Percentiles rank a stretch among this genome's conserved stretches.
These are phyloP conservation scores for Quercus alba DNA, from an alignment of 306 rosid genomes.

Conservation along the genomic window DNA sequence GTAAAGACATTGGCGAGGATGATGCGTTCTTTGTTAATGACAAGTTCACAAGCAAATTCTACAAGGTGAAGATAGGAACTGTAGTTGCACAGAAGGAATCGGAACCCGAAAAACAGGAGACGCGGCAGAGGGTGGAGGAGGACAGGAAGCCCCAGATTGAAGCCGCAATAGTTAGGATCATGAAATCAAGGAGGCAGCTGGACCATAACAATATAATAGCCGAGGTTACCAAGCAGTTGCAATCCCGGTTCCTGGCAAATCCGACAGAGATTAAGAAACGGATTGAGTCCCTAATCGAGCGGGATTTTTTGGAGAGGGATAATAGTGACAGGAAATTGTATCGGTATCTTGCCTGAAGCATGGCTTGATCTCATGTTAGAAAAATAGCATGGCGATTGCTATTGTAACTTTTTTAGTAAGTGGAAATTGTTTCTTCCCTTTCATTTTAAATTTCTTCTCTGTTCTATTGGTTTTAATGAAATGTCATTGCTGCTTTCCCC, in stretches of 20 bases:
- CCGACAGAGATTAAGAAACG: constrained; percentile 78
- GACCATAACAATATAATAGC: constrained; percentile 81
- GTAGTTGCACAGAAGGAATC: constrained; percentile 83
- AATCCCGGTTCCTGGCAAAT: constrained; percentile 64
- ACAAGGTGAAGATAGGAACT: constrained; percentile 82
- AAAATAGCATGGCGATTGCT: not conserved
- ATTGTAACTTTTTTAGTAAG: constrained; percentile 28
- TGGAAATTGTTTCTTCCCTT: constrained; percentile 12
- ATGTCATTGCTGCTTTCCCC: constrained; percentile 9
- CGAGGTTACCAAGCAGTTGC: constrained; percentile 80
- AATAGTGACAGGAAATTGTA: constrained; percentile 53
- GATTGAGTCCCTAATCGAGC: constrained; percentile 83
- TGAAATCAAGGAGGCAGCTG: constrained; percentile 74
- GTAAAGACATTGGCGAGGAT: constrained; percentile 74
- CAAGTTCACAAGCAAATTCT: constrained; percentile 63
- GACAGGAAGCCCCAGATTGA: constrained; percentile 87
- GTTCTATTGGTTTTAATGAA: constrained; percentile 18
- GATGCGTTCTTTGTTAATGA: constrained; percentile 71
- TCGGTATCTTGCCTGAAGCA: constrained; percentile 64
- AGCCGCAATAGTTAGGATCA: constrained; percentile 78
- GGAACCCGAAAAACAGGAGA: constrained; percentile 82
- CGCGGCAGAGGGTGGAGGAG: constrained; percentile 81
- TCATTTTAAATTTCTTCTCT: not conserved
- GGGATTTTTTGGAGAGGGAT: constrained; percentile 87
- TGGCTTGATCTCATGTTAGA: constrained; percentile 10